Percentiles rank a stretch among this genome's conserved stretches.
Evolutionary conservation across 257 asterid genomes (phyloP).

Genomic region (Thymus quinquecostatus): DNA sequence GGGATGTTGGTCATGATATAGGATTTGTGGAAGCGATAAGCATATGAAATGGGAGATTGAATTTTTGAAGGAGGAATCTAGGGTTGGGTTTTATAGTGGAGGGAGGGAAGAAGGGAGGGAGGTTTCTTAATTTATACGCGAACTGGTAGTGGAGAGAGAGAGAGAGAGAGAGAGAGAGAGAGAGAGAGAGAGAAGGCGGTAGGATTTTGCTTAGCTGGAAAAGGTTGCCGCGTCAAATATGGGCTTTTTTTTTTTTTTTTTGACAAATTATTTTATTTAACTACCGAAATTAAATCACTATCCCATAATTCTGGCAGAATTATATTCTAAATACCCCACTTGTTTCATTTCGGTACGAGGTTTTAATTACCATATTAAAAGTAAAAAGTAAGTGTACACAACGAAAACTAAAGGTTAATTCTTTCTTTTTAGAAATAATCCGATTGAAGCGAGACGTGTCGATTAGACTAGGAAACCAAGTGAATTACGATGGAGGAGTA

Average conservation of each 20-base stretch:
- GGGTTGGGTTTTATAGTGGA: not conserved
- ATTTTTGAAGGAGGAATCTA: not conserved
- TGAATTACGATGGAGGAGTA: too few species aligned
- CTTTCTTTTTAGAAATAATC: too few species aligned
- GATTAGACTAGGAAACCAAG: too few species aligned
- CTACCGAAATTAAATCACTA: not conserved
- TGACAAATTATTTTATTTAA: not conserved
- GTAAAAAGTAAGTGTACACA: too few species aligned
- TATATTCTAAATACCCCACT: too few species aligned
- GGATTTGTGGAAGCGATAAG: slow-evolving; percentile 4
- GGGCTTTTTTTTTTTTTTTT: too few species aligned
- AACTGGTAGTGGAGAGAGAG: not conserved
- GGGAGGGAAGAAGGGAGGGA: not conserved
- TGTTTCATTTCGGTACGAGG: too few species aligned
- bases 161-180: not conserved
- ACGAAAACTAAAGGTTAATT: too few species aligned
- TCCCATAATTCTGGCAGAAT: not conserved
- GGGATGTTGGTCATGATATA: slow-evolving; percentile 77
- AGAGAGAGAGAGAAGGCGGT: not conserved
- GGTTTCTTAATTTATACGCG: slow-evolving; percentile 29
- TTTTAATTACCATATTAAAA: too few species aligned
- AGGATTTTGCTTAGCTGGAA: not conserved
- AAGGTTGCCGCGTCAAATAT: slow-evolving; percentile 31
- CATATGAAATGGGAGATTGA: slow-evolving; percentile 18
- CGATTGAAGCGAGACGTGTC: too few species aligned